Conservation (phyloP, 1,284 basidiomycete genomes). For the Dichomitus squalens region DNA sequence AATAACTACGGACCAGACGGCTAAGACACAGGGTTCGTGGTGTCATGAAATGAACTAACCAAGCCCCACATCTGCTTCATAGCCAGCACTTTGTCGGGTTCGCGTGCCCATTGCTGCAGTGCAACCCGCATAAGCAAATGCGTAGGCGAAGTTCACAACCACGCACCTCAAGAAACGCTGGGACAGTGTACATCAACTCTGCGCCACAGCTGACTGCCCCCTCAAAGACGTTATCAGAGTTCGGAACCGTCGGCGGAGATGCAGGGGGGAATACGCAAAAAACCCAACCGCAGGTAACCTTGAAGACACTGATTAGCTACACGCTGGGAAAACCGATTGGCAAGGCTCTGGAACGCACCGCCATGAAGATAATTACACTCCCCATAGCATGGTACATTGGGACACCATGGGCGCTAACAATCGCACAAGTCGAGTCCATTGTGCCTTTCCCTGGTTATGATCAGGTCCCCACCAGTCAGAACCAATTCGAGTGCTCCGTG, state of each 20-base stretch:
- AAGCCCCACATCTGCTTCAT: conserved; percentile 21
- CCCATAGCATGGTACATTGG: conserved; percentile 20
- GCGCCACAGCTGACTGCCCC: conserved; percentile 17
- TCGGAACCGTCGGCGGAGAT: conserved; percentile 6
- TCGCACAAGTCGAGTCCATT: not conserved
- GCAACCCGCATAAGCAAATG: not conserved
- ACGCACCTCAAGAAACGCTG: conserved; percentile 31
- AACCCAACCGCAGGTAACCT: not conserved
- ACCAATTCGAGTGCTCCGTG: not conserved
- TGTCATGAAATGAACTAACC: not conserved
- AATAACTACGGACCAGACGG: not conserved
- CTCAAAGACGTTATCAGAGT: conserved; percentile 26
- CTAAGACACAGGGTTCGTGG: not conserved
- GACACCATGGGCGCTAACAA: conserved; percentile 3
- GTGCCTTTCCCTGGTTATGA: not conserved
- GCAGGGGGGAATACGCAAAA: conserved; percentile 22
- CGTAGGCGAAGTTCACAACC: not conserved
- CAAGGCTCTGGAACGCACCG: not conserved
- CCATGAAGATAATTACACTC: not conserved
- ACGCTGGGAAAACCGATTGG: not conserved
- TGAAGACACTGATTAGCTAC: not conserved
- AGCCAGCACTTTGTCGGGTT: conserved; percentile 17
- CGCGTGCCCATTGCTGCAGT: conserved; percentile 23
- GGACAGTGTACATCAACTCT: conserved; percentile 27
- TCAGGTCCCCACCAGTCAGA: not conserved